Percentiles rank a stretch among this genome's conserved stretches.
Evolutionary conservation across 345 rosid species (phyloP).

Genomic region (Bruguiera parviflora): DNA sequence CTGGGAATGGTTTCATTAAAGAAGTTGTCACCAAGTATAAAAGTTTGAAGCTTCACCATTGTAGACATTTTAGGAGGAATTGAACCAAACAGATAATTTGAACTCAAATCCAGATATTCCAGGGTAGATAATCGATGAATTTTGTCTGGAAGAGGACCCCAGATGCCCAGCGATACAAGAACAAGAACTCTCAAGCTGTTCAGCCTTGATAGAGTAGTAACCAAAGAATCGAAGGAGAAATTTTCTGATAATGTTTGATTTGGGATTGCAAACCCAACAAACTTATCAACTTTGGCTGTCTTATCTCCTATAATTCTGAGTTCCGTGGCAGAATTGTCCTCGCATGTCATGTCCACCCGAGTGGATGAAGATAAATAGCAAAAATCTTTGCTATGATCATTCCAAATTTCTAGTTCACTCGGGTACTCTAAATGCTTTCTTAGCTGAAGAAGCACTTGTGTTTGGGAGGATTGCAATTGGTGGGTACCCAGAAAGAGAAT

Average conservation of each 20-base stretch:
- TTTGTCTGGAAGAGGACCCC: slow-evolving; percentile 77
- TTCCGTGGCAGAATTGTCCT: slow-evolving; percentile 46
- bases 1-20: slow-evolving; percentile 56
- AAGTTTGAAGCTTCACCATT: slow-evolving; percentile 57
- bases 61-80: slow-evolving; percentile 63
- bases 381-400: slow-evolving; percentile 46
- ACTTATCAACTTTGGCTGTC: slow-evolving; percentile 29
- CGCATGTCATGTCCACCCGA: slow-evolving; percentile 56
- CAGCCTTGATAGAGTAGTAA: slow-evolving; percentile 57
- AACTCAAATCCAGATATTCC: slow-evolving; percentile 61
- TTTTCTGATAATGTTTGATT: slow-evolving; percentile 47
- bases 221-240: slow-evolving; percentile 69
- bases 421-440: slow-evolving; percentile 73
- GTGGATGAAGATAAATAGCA: slow-evolving; percentile 47
- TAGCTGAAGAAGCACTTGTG: slow-evolving; percentile 69
- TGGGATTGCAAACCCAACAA: slow-evolving; percentile 44
- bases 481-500: slow-evolving; percentile 38
- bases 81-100: slow-evolving; percentile 60
- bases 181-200: slow-evolving; percentile 54
- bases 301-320: slow-evolving; percentile 54
- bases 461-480: slow-evolving; percentile 71
- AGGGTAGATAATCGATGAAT: slow-evolving; percentile 59
- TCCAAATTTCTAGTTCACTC: slow-evolving; percentile 60
- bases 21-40: slow-evolving; percentile 51
- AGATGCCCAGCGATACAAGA: slow-evolving; percentile 60